Evolutionary conservation across 2,329 filamentous ascomycete species (phyloP).

Genomic region (Colletotrichum plurivorum): DNA sequence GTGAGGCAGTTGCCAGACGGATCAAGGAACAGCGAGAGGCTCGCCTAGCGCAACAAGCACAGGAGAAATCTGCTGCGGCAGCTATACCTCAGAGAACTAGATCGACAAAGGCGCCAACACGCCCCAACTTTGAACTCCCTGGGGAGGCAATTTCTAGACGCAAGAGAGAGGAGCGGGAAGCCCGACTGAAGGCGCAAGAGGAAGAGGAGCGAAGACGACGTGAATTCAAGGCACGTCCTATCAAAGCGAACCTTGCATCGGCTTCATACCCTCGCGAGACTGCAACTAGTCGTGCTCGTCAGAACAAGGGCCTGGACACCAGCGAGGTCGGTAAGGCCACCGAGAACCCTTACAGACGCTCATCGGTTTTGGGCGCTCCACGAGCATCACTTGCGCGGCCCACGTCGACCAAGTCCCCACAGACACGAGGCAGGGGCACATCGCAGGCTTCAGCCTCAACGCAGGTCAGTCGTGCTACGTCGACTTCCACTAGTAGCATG

Average conservation of each 20-base stretch:
- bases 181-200: slow-evolving; percentile 68
- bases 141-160: slow-evolving; percentile 72
- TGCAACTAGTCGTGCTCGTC: slow-evolving; percentile 69
- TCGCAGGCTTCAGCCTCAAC: slow-evolving; percentile 2
- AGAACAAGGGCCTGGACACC: slow-evolving; percentile 56
- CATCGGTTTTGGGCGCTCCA: slow-evolving; percentile 37
- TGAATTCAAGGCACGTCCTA: slow-evolving; percentile 75
- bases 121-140: slow-evolving; percentile 73
- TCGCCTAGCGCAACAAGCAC: slow-evolving; percentile 57
- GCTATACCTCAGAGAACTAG: slow-evolving; percentile 60
- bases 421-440: slow-evolving; percentile 33
- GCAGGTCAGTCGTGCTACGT: slow-evolving; percentile 55
- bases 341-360: slow-evolving; percentile 36
- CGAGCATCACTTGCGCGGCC: slow-evolving; percentile 19
- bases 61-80: slow-evolving; percentile 40
- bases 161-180: slow-evolving; percentile 69
- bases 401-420: slow-evolving; percentile 26
- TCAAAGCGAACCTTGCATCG: slow-evolving; percentile 60
- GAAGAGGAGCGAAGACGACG: slow-evolving; percentile 72
- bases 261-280: slow-evolving; percentile 68
- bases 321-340: not conserved
- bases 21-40: slow-evolving; percentile 72
- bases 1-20: slow-evolving; percentile 71
- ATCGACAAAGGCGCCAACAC: slow-evolving; percentile 66
- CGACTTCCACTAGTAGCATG: slow-evolving; percentile 61